phyloP scores from a whole-genome alignment of 805 yeast species.

The Dipodascopsis tothii region DNA sequence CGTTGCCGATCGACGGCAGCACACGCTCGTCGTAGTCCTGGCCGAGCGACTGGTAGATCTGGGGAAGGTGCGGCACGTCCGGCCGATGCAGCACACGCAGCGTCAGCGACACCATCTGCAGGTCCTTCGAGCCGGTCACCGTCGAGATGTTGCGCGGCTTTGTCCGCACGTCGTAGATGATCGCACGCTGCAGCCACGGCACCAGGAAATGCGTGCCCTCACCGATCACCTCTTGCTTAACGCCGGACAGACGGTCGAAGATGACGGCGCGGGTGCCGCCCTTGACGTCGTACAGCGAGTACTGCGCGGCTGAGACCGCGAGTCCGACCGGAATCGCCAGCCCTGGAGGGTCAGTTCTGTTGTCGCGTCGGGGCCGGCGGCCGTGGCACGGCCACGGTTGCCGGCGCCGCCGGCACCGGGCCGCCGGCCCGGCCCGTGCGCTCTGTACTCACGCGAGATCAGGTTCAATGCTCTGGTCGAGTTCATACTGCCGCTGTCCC shows the following conservation, averaged over 20 bases:
- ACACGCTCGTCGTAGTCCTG: constrained; percentile 92
- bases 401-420: no score
- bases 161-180: constrained; percentile 88
- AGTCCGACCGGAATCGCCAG: constrained; percentile 28
- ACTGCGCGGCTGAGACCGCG: constrained; percentile 63
- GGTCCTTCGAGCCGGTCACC: constrained; percentile 92
- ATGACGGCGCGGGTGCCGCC: constrained; percentile 96
- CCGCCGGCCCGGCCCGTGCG: constrained; percentile 1
- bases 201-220: constrained; percentile 94
- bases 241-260: constrained; percentile 86
- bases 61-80: constrained; percentile 72
- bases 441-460: background rate
- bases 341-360: constrained; percentile 13
- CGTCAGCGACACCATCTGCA: constrained; percentile 91
- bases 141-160: constrained; percentile 86
- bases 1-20: constrained; percentile 86
- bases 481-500: no score
- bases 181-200: constrained; percentile 93
- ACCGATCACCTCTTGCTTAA: constrained; percentile 78
- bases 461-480: background rate
- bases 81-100: constrained; percentile 92
- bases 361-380: background rate
- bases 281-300: constrained; percentile 85
- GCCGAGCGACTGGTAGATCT: constrained; percentile 73
- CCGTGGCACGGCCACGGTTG: background rate